Evolutionary conservation across 352 stramenopile genomes (phyloP), one percentile per base, ranked within the genome.

Genomic region (Pythium folliculosum): DNA sequence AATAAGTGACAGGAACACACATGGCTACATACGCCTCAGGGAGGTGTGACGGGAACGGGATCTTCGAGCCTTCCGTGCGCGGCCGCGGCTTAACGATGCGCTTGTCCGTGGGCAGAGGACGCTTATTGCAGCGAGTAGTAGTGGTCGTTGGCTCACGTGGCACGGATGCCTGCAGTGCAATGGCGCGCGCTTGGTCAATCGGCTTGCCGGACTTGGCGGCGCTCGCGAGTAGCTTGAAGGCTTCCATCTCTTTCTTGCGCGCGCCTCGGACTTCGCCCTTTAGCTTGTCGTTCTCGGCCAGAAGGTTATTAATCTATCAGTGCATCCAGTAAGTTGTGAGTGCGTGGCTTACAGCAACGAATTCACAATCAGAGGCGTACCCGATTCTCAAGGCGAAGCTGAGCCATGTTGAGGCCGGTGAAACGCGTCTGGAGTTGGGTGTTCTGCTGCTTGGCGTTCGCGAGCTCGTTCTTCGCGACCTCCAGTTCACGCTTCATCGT

Each of bases 301-400:
- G 67, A 3, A 92, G 54, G 9, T 56, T 59, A 38, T 92, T 86
- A 16, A 92, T 81, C 81, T 91, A 58, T 22, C 4, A 43, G 54
- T 21, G 38, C 68, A 55, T 43, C 30, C 27, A 59, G 32, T 44
- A 17, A 0, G 30, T 23, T n/a, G n/a, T 37, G 5, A 49, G 64
- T 23, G 30, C 9, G 19, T 9, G 12, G 6, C 32, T 30, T 0
- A 0, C 21, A 3, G 25, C 22, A 47, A 1, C 37, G 23, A 40
- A 6, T 49, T 1, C 7, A 32, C 9, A 14, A 45, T n/a, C 4
- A 14, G 49, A 35, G 7, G 55, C 68, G 12, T 21, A 89, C 83
- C 76, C 83, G 84, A 0, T 72, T 58, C n/a, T 90, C 78, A 10
- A 85, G 57, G 0, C 80, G 77, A 40, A 77, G 71, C 22, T 76